Conservation (phyloP, 768 basidiomycete species). For the Lyophyllum shimeji region DNA sequence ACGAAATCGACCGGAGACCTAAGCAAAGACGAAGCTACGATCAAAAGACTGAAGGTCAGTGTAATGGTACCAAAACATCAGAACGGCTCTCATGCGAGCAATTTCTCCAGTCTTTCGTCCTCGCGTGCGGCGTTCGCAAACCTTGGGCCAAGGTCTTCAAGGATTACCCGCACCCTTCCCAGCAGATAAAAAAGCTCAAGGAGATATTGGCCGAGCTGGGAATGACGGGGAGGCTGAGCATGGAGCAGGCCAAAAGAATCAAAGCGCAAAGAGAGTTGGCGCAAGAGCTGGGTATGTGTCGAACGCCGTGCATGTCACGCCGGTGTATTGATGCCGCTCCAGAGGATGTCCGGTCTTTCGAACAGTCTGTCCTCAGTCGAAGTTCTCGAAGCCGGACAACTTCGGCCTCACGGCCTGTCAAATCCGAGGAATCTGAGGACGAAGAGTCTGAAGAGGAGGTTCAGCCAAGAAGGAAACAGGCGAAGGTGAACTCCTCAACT, state of each 20-base stretch:
- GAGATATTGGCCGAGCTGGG: constrained; percentile 70
- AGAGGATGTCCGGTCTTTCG: constrained; percentile 81
- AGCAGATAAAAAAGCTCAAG: constrained; percentile 67
- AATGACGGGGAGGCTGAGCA: constrained; percentile 74
- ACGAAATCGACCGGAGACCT: constrained; percentile 22
- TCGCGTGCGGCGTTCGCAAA: constrained; percentile 77
- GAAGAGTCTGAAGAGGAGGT: constrained; percentile 28
- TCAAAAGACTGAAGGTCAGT: constrained; percentile 71
- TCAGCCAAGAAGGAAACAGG: constrained; percentile 41
- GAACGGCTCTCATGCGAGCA: constrained; percentile 1
- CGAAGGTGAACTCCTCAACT: constrained; percentile 26
- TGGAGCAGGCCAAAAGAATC: constrained; percentile 81
- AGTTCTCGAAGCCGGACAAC: constrained; percentile 22
- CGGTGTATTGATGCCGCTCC: constrained; percentile 1
- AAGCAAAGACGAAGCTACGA: constrained; percentile 68
- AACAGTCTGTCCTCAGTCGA: constrained; percentile 44
- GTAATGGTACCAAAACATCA: not conserved
- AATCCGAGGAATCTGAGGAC: constrained; percentile 27
- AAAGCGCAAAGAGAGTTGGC: constrained; percentile 72
- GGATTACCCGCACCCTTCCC: constrained; percentile 50
- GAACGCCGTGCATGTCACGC: not conserved
- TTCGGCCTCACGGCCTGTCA: constrained; percentile 1
- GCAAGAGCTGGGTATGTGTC: constrained; percentile 68
- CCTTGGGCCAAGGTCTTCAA: constrained; percentile 75
- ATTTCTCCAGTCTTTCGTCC: constrained; percentile 55